Evolutionary conservation across 306 rosid genomes (phyloP).

Genomic region (Gillenia trifoliata): DNA sequence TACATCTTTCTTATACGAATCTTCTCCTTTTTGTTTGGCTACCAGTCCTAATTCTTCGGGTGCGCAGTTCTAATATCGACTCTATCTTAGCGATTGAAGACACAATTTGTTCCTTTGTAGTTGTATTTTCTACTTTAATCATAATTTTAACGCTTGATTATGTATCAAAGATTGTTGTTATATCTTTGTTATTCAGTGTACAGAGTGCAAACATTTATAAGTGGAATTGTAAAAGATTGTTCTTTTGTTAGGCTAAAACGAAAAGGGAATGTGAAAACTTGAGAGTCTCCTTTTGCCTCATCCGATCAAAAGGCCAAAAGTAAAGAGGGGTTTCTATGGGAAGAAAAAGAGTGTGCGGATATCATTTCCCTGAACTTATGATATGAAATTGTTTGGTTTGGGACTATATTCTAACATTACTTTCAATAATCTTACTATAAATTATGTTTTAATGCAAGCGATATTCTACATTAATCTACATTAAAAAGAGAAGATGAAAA

Average conservation of each 20-base stretch:
- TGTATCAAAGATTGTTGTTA: not conserved
- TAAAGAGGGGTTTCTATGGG: too few species aligned
- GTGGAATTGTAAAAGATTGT: not conserved
- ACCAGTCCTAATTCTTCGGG: not conserved
- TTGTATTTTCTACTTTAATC: not conserved
- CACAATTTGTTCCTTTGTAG: not conserved
- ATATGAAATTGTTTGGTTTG: too few species aligned
- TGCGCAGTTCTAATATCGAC: not conserved
- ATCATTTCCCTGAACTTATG: too few species aligned
- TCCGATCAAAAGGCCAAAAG: too few species aligned
- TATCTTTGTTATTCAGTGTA: not conserved
- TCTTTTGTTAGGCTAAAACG: not conserved
- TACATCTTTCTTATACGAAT: not conserved
- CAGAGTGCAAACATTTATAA: not conserved
- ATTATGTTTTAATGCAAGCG: too few species aligned
- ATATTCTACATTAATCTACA: too few species aligned
- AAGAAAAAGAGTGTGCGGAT: too few species aligned
- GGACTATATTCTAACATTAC: too few species aligned
- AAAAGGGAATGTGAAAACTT: not conserved
- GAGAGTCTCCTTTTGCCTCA: not conserved
- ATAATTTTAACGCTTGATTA: not conserved
- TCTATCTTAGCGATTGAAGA: not conserved
- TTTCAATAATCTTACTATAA: too few species aligned
- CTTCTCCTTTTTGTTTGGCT: not conserved
- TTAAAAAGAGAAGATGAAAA: too few species aligned